Evolutionary conservation across 1,284 basidiomycete species (phyloP), one percentile per base, ranked within the genome.

Genomic region (Cystobasidium slooffiae): DNA sequence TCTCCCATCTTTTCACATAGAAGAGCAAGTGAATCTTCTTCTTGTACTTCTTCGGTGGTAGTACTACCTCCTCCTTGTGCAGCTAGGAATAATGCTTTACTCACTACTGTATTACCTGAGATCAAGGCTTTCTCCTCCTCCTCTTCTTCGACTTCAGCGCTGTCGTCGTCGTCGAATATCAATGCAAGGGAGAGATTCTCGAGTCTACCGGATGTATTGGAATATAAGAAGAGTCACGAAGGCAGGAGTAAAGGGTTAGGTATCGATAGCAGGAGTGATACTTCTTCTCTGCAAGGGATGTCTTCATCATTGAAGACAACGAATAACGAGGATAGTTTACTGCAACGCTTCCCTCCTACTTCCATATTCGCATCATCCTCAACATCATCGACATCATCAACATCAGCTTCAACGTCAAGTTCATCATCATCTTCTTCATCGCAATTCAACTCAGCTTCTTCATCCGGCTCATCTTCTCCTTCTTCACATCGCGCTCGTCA

Each of bases 1-100:
- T 63, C 58, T 31, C 47, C 69, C 64, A 63, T 72, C 41, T 43
- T 59, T 22, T 49, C 59, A 31, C 31, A 5, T 8, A 58, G 69
- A 7, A 63, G 69, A 72, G 69, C 69, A 46, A 63, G 59, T 44
- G 69, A 72, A 5, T 72, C 69, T 6, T 72, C 59, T 24, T 61
- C 31, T 31, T 31, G 31, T 31, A 31, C 31, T 31, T 31, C 31
- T 31, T n/a, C n/a, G n/a, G n/a, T n/a, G n/a, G 5, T 31, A 31
- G 31, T 31, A 31, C 31, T 72, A 24, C 69, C 61, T 18, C 69
- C 69, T 20, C 69, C 69, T 18, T 72, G 69, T 46, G 68, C 68
- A n/a, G 61, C 61, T 49, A 20, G 3, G 20, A 51, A 16, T 51
- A 20, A 51, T 20, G 47, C 47, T 2, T 16, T 20, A 51, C 20